Conservation (phyloP, 176 grass and related monocot species). For the Bolboschoenus planiculmis region DNA sequence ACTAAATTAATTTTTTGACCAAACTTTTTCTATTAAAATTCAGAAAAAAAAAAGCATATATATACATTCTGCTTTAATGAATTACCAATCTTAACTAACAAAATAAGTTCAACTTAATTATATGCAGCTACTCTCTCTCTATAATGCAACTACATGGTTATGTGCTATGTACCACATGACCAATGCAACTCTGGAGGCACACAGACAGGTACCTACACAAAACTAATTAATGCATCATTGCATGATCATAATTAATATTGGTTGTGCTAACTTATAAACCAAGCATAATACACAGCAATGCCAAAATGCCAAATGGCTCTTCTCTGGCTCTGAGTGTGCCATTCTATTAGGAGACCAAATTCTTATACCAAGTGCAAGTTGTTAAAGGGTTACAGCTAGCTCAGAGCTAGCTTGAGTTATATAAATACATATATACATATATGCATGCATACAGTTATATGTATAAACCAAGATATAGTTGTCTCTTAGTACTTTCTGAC, state of each 20-base stretch:
- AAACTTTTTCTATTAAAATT: no score
- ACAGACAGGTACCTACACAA: neutral
- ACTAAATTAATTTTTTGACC: no score
- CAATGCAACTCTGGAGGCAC: neutral
- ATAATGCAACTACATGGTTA: neutral
- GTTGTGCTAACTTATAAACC: constrained; percentile 6
- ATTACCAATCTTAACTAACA: neutral
- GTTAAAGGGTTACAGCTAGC: constrained; percentile 18
- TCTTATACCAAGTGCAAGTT: constrained; percentile 4
- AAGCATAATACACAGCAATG: neutral
- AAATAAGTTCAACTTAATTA: neutral
- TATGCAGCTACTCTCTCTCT: neutral
- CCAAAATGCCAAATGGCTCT: neutral
- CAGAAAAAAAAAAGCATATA: no score
- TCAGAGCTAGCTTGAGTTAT: constrained; percentile 5
- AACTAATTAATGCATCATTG: neutral
- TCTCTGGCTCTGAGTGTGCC: neutral
- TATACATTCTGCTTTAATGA: neutral
- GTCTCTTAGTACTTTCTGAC: neutral
- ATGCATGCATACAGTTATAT: no score
- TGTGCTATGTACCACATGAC: neutral
- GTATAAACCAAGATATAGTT: neutral
- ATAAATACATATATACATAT: neutral
- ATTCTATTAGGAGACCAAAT: constrained; percentile 20
- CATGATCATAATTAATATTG: neutral